Base-by-base conservation (phyloP, 1,139 yeast genomes). In the Geotrichum reessii region DNA sequence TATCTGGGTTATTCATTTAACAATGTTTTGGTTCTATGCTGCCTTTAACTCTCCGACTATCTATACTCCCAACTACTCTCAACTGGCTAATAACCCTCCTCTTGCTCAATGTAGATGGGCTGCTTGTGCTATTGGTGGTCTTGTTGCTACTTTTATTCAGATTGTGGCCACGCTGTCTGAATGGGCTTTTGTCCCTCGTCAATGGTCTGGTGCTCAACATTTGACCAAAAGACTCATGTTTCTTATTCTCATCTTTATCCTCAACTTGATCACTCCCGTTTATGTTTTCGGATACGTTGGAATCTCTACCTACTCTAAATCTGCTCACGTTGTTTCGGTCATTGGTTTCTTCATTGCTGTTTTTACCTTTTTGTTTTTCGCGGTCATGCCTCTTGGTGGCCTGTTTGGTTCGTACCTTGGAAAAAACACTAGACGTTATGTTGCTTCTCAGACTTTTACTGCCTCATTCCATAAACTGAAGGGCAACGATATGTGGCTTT, bases 161-260 rank as follows among this genome's bases (percentile, higher is more conserved):
- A 81, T 95, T 64, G 66, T 83, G 62, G 99, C 99, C 55, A 93
- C 99, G 24, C 61, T 91, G 55, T 84, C 88, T 69, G 99, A 93
- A 76, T 95, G 97, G 97, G 80, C 85, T 73, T 93, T 90, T 71
- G 99, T 93, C 63, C 99, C 99, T 64, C 86, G 98, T 77, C 85
- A 87, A 69, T 93, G 99, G 99, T 95, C 98, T 40, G 99, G 99
- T 75, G 98, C 98, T 74, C 98, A 93, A 77, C 97, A 90, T 73
- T 82, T 93, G 73, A 78, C 91, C 54, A 87, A 97, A 75, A 87
- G 99, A 73, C 79, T 93, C 69, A 70, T 85, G 78, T 87, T 92
- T 72, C 76, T 93, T 72, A 67, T 86, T 60, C 66, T 84, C 57
- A 82, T 92, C 64, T 78, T 92, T 63, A 76, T 80, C 56, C 70